These are phyloP conservation scores for Bacidia gigantensis DNA, from an alignment of 495 filamentous ascomycete species.

Conservation along the genomic window DNA sequence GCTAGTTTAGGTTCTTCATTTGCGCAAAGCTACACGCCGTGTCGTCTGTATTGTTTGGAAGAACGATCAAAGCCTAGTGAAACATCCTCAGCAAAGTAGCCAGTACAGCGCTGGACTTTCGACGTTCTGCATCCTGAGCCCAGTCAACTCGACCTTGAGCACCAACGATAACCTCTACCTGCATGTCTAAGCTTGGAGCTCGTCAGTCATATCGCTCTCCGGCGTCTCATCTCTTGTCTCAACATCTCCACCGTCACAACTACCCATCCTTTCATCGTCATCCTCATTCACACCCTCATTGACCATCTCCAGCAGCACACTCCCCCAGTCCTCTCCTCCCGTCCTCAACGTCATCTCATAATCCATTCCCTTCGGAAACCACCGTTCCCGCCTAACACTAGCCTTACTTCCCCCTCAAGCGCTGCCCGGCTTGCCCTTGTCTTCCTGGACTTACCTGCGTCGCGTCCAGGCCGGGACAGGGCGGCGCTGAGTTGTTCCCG, in stretches of 20 bases:
- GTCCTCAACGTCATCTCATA: constrained; percentile 49
- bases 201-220: background rate
- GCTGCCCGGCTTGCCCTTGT: constrained; percentile 74
- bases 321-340: constrained; percentile 42
- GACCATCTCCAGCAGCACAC: background rate
- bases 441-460: constrained; percentile 50
- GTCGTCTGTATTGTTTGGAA: too few species aligned
- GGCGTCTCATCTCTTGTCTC: background rate
- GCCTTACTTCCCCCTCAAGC: constrained; percentile 66
- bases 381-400: constrained; percentile 58
- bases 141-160: too few species aligned
- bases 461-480: constrained; percentile 37
- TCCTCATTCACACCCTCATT: background rate
- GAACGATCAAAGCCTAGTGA: too few species aligned
- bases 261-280: background rate
- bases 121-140: too few species aligned
- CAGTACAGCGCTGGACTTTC: too few species aligned
- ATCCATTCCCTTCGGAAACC: constrained; percentile 60
- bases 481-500: constrained; percentile 48
- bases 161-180: too few species aligned
- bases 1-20: too few species aligned
- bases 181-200: too few species aligned
- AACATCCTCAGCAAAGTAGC: too few species aligned
- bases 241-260: background rate
- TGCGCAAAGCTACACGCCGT: too few species aligned